Conservation (phyloP, 176 grass and related monocot species). For the Triticum turgidum region DNA sequence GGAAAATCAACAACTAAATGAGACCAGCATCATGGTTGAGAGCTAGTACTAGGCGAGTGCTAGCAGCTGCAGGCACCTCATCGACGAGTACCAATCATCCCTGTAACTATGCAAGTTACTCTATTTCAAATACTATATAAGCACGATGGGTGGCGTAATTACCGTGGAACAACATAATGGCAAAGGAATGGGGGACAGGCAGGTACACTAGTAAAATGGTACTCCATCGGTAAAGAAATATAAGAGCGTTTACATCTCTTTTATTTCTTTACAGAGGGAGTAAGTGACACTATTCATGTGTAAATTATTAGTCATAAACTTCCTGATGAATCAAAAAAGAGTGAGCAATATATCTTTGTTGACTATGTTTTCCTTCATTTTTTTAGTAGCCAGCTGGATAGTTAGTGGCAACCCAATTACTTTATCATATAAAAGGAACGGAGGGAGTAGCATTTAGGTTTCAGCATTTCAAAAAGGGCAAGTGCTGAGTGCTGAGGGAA, state of each 20-base stretch:
- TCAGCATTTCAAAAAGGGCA: background rate
- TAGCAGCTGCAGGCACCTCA: background rate
- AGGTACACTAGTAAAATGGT: background rate
- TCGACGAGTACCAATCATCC: background rate
- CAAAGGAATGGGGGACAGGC: background rate
- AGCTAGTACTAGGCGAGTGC: no score
- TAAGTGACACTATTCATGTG: background rate
- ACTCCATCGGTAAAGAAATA: no score
- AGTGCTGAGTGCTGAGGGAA: no score
- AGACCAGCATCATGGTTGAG: background rate
- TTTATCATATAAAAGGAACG: no score
- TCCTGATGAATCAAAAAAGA: background rate
- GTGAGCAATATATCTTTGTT: background rate
- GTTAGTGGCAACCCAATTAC: background rate
- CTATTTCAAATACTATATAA: no score
- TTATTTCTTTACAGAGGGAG: no score
- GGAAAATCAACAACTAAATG: background rate
- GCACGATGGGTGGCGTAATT: no score
- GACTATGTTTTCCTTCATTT: background rate
- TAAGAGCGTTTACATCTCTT: no score
- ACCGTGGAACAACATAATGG: background rate
- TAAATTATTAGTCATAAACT: background rate
- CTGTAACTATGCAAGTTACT: background rate
- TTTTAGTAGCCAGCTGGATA: constrained; percentile 11
- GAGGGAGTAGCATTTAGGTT: background rate